A percentile compares a stretch with the other conserved stretches of the same genome.
Evolutionary conservation across 345 rosid genomes (phyloP).

Genomic region (Eutrema japonicum): DNA sequence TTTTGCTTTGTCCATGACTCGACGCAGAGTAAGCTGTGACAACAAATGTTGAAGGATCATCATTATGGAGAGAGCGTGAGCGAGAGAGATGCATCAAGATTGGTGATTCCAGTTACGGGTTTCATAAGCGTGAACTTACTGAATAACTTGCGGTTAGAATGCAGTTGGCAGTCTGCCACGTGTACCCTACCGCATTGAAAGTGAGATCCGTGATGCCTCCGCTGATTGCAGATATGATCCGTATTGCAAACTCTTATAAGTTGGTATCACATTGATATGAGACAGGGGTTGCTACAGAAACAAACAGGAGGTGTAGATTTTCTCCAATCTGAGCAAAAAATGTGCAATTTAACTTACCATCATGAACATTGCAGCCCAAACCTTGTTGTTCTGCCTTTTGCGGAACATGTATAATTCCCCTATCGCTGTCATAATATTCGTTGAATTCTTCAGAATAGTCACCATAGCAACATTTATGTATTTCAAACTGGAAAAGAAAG

Average conservation of each 20-base stretch:
- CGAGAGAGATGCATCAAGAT: constrained; percentile 1
- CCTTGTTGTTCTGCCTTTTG: constrained; percentile 85
- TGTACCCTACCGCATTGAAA: constrained; percentile 70
- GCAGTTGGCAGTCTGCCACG: constrained; percentile 85
- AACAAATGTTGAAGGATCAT: constrained; percentile 12
- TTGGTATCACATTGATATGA: constrained; percentile 15
- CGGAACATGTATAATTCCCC: constrained; percentile 87
- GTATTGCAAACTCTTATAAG: constrained; percentile 35
- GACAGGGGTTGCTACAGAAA: constrained; percentile 3
- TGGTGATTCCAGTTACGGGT: constrained; percentile 29
- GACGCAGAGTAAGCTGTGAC: constrained; percentile 73
- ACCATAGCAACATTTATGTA: constrained; percentile 95
- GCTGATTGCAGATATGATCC: constrained; percentile 85
- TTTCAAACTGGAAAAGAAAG: constrained; percentile 70
- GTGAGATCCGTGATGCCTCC: constrained; percentile 91
- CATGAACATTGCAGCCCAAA: constrained; percentile 91
- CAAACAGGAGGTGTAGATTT: neutral
- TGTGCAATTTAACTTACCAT: constrained; percentile 56
- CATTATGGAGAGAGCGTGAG: neutral
- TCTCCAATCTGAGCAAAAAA: neutral
- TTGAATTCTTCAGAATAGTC: constrained; percentile 89
- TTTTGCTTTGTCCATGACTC: constrained; percentile 91
- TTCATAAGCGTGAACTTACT: constrained; percentile 43
- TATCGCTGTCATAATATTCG: constrained; percentile 85
- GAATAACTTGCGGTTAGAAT: constrained; percentile 90